Conservation (phyloP, 2,329 filamentous ascomycete species). For the Cladosporium cucumerinum region DNA sequence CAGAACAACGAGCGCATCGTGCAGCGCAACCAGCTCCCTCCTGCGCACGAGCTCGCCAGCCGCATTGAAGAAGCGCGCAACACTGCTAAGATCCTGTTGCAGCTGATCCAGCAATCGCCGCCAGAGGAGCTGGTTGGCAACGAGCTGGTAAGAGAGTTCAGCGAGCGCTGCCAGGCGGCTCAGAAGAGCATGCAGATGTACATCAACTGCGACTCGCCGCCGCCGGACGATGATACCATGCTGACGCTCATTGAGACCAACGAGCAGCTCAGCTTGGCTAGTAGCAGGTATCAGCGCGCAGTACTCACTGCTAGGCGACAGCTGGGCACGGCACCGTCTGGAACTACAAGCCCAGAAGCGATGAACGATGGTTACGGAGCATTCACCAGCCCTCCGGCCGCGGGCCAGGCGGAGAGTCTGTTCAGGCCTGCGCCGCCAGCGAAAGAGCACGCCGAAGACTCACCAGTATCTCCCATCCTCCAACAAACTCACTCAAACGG, state of each 20-base stretch:
- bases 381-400: conserved; percentile 8
- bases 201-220: conserved; percentile 73
- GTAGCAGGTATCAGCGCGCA: conserved; percentile 81
- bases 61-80: conserved; percentile 87
- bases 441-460: conserved; percentile 1
- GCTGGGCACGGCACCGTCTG: conserved; percentile 28
- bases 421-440: conserved; percentile 6
- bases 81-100: conserved; percentile 85
- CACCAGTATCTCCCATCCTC: conserved; percentile 4
- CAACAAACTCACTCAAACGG: conserved; percentile 5
- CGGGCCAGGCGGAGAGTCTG: conserved; percentile 9
- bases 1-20: conserved; percentile 8
- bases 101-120: conserved; percentile 84
- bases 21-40: conserved; percentile 47
- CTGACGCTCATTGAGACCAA: conserved; percentile 91
- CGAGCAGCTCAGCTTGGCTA: conserved; percentile 78
- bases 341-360: background rate
- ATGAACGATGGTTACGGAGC: conserved; percentile 12
- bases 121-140: conserved; percentile 71
- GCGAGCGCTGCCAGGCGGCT: conserved; percentile 77
- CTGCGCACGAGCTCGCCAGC: conserved; percentile 71
- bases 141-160: conserved; percentile 91
- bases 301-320: conserved; percentile 58
- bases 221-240: conserved; percentile 90
- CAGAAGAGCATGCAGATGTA: conserved; percentile 80